These are phyloP conservation scores for Psilocybe tampanensis DNA, from an alignment of 768 basidiomycete genomes.

Conservation along the genomic window DNA sequence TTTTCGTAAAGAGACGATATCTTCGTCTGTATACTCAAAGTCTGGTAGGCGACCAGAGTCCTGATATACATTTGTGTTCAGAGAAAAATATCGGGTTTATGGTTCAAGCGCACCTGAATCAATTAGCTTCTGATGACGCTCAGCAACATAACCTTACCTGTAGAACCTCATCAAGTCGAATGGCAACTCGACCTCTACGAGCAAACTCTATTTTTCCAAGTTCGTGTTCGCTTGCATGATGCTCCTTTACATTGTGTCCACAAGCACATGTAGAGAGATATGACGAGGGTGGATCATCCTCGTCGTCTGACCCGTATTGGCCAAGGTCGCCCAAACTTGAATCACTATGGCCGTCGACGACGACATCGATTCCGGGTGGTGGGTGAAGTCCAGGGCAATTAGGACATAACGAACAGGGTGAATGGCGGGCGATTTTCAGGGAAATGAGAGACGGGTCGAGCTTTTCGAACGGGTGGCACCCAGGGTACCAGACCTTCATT, in stretches of 20 bases:
- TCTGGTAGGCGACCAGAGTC: constrained; percentile 77
- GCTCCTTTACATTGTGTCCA: constrained; percentile 64
- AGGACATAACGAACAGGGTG: constrained; percentile 65
- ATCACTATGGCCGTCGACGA: constrained; percentile 54
- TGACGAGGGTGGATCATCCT: constrained; percentile 57
- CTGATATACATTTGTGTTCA: constrained; percentile 37
- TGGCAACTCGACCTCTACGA: constrained; percentile 75
- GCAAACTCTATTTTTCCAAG: constrained; percentile 65
- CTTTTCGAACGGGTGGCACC: constrained; percentile 49
- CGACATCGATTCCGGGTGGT: constrained; percentile 54
- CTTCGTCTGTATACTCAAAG: constrained; percentile 75
- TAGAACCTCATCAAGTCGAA: constrained; percentile 79
- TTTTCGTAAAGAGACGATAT: constrained; percentile 67
- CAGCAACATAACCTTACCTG: constrained; percentile 52
- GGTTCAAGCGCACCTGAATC: background rate
- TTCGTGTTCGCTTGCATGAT: constrained; percentile 63
- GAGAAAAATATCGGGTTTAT: background rate
- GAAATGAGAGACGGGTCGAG: constrained; percentile 54
- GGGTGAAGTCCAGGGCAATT: constrained; percentile 77
- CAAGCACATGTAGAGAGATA: constrained; percentile 71
- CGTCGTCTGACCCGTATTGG: constrained; percentile 75
- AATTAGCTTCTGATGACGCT: constrained; percentile 5
- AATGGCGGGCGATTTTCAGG: constrained; percentile 85
- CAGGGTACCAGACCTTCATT: constrained; percentile 74
- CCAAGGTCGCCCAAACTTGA: constrained; percentile 56